Evolutionary conservation across 2,329 filamentous ascomycete genomes (phyloP).

Genomic region (Fusarium sp.): DNA sequence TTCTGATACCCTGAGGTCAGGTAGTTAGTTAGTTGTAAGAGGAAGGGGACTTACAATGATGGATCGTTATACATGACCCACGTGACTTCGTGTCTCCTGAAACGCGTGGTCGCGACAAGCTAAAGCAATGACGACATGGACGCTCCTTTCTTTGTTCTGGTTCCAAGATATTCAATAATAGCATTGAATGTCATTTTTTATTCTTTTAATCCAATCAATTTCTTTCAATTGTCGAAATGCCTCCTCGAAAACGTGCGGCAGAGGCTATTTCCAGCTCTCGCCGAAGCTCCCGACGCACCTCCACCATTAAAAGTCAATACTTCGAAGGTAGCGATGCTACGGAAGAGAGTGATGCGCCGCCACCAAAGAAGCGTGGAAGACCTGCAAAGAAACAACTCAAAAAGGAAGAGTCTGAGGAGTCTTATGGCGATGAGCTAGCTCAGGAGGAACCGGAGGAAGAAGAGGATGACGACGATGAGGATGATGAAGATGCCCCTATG

Average conservation of each 20-base stretch:
- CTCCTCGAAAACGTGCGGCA: slow-evolving; percentile 54
- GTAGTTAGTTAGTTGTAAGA: too few species aligned
- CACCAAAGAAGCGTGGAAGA: slow-evolving; percentile 46
- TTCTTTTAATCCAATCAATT: not conserved
- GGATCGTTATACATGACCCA: slow-evolving; percentile 3
- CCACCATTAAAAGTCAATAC: slow-evolving; percentile 62
- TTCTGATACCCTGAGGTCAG: not conserved
- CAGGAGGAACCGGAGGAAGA: slow-evolving; percentile 45
- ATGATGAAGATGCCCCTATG: slow-evolving; percentile 52
- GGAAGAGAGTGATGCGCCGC: slow-evolving; percentile 40
- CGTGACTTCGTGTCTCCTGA: slow-evolving; percentile 43
- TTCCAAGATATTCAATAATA: not conserved
- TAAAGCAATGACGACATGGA: slow-evolving; percentile 42
- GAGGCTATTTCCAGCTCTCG: slow-evolving; percentile 49
- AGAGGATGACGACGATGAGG: slow-evolving; percentile 48
- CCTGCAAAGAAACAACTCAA: slow-evolving; percentile 39
- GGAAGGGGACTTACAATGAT: not conserved
- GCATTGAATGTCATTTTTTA: not conserved
- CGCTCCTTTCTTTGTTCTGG: not conserved
- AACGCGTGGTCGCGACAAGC: slow-evolving; percentile 42
- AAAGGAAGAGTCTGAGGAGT: slow-evolving; percentile 44
- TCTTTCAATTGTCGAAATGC: slow-evolving; percentile 46
- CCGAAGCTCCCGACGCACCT: slow-evolving; percentile 61
- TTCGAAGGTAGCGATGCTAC: slow-evolving; percentile 54
- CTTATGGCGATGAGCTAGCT: slow-evolving; percentile 41